Base-by-base conservation (phyloP, 1,139 yeast genomes). In the Saccharomycopsis hybrid region DNA sequence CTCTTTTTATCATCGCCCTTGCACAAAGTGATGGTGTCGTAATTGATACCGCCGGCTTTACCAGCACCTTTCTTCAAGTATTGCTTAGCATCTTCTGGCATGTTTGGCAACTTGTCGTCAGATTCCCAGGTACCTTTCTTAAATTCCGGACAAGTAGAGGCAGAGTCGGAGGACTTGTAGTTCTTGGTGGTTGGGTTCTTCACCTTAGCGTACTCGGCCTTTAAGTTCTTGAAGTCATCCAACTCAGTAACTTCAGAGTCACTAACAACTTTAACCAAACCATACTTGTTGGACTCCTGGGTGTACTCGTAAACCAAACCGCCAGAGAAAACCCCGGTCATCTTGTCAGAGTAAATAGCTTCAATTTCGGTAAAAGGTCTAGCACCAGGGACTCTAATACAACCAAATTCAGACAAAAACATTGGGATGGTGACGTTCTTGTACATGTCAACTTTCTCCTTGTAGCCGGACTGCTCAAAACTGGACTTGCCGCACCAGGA, bases 271-370 rank as follows among this genome's bases (percentile, higher is more conserved):
- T 72, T 59, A 43, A 84, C 92, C 56, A 84, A 69, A 36, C 92
- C 92, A 60, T 81, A 84, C 53, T 81, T 65, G 61, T 78, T 76
- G 5, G 65, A 70, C 65, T 83, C 89, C 56, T 80, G 75, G n/a
- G 86, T 75, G 65, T 82, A 84, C 64, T 84, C 89, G 66, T 84
- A 84, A 44, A 83, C 92, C 58, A 84, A 70, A 41, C 92, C 94
- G 60, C 94, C 92, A 37, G 87, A 80, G 65, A 82, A 84, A 4
- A 84, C 90, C 24, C 74, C 60, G 7, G 85, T 69, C 94, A 84
- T 84, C 47, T 74, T 60, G 25, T 68, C 65, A 7, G 89, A 82
- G 65, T 80, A 84, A 53, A 84, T 76, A 25, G 82, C 65, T 55
- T 68, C 74, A 51, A 84, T 73, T 63, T 84, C 92, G 38, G 82